Conservation (phyloP, 2,329 filamentous ascomycete species). For the Pezicula carpinea region DNA sequence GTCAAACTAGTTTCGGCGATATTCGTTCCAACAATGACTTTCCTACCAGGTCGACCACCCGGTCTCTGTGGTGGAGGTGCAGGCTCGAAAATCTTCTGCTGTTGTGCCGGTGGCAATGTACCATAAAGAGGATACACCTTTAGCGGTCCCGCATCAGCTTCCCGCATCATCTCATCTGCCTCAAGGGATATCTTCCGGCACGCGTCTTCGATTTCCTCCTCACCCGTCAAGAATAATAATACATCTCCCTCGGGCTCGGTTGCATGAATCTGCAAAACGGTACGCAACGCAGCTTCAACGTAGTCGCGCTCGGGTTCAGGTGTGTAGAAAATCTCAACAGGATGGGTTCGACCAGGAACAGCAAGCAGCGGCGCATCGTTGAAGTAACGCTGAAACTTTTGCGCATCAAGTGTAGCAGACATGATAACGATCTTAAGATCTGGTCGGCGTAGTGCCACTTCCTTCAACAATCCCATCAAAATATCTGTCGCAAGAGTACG, state of each 20-base stretch:
- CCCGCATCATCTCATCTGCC: slow-evolving; percentile 83
- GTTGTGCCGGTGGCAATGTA: slow-evolving; percentile 83
- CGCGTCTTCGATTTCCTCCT: slow-evolving; percentile 97
- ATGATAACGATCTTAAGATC: slow-evolving; percentile 99
- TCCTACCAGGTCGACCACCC: slow-evolving; percentile 83
- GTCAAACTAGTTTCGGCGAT: slow-evolving; percentile 97
- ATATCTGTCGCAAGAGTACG: slow-evolving; percentile 96
- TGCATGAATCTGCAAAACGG: slow-evolving; percentile 94
- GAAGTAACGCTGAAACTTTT: slow-evolving; percentile 98
- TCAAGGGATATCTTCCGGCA: slow-evolving; percentile 88
- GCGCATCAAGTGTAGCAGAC: slow-evolving; percentile 93
- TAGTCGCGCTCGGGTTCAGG: slow-evolving; percentile 95
- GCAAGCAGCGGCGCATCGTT: slow-evolving; percentile 88
- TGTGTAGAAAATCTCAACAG: slow-evolving; percentile 98
- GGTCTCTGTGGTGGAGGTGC: slow-evolving; percentile 68
- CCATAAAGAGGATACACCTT: slow-evolving; percentile 93
- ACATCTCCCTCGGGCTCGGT: slow-evolving; percentile 91
- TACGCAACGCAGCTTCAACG: slow-evolving; percentile 89
- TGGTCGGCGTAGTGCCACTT: slow-evolving; percentile 73
- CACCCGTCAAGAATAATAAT: slow-evolving; percentile 89
- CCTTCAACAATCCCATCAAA: slow-evolving; percentile 92
- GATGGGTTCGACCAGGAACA: slow-evolving; percentile 90
- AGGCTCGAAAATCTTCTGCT: slow-evolving; percentile 92
- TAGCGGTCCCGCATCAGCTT: slow-evolving; percentile 86
- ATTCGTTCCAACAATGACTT: slow-evolving; percentile 92